phyloP scores from a whole-genome alignment of 169 alveolate genomes.

The Eimeria necatrix region DNA sequence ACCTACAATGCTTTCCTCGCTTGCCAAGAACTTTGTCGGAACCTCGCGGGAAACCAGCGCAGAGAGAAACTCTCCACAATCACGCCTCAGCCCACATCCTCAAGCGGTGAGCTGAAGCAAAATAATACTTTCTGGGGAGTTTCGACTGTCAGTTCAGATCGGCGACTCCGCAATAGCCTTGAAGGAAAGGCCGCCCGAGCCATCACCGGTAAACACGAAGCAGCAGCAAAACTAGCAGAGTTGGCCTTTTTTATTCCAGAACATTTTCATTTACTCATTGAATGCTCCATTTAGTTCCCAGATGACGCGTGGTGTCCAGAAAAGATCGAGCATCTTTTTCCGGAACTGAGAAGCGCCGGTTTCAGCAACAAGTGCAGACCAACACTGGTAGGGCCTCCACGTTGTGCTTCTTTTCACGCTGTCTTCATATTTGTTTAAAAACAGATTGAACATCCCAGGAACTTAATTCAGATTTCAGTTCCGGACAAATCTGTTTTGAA shows the following conservation, averaged over 20 bases:
- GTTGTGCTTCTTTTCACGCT: not conserved
- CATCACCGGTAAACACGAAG: not conserved
- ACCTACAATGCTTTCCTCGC: not conserved
- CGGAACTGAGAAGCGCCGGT: not conserved
- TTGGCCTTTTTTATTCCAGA: not conserved
- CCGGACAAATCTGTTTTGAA: not conserved
- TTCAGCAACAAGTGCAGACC: not conserved
- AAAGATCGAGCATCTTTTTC: constrained; percentile 1
- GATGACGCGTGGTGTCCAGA: constrained; percentile 38
- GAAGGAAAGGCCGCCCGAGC: not conserved
- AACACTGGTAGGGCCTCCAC: not conserved
- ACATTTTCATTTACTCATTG: not conserved
- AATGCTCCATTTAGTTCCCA: not conserved
- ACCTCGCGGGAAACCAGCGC: not conserved
- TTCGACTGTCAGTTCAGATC: not conserved
- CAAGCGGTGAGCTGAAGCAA: not conserved
- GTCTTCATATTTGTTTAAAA: not conserved
- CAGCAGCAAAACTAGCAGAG: not conserved
- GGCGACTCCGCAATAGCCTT: not conserved
- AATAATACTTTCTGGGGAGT: not conserved
- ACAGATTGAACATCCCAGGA: not conserved
- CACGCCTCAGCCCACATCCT: not conserved
- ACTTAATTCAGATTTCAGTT: not conserved
- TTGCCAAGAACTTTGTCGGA: not conserved
- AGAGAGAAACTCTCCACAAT: not conserved